These are phyloP conservation scores for Coemansia umbellata DNA, from an alignment of 192 early-diverging fungal species.

Conservation along the genomic window DNA sequence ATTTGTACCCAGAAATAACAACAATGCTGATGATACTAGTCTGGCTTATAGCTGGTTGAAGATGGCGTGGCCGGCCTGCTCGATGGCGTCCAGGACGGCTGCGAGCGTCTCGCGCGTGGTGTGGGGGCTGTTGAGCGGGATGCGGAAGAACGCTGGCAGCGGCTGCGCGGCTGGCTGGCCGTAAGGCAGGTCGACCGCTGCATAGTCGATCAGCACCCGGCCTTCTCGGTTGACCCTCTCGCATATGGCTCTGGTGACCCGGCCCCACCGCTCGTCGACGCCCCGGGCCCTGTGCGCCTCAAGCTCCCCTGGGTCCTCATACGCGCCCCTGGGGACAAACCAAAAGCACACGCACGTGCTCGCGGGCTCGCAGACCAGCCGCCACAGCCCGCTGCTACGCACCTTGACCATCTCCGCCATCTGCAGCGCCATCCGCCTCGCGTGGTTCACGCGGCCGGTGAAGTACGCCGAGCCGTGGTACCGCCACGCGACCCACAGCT, in stretches of 20 bases:
- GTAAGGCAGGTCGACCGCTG: slow-evolving; percentile 26
- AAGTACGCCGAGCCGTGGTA: slow-evolving; percentile 67
- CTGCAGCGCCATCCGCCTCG: slow-evolving; percentile 51
- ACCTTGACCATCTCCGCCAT: slow-evolving; percentile 43
- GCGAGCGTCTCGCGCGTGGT: slow-evolving; percentile 52
- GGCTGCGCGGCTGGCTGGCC: background rate
- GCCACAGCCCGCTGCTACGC: slow-evolving; percentile 39
- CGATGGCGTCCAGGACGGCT: slow-evolving; percentile 55
- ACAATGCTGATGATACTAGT: too few species aligned
- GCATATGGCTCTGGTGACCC: slow-evolving; percentile 32
- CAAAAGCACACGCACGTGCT: slow-evolving; percentile 66
- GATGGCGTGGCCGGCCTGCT: slow-evolving; percentile 27
- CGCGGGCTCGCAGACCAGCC: slow-evolving; percentile 36
- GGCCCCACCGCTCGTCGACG: slow-evolving; percentile 14
- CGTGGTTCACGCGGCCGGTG: slow-evolving; percentile 53
- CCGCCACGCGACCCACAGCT: slow-evolving; percentile 76
- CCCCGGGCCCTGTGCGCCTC: background rate
- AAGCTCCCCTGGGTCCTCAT: background rate
- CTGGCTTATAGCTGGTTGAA: too few species aligned
- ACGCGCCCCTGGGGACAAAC: slow-evolving; percentile 54
- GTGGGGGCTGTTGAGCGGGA: slow-evolving; percentile 64
- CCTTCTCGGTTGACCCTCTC: slow-evolving; percentile 49
- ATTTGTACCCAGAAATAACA: background rate
- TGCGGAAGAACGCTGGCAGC: slow-evolving; percentile 65
- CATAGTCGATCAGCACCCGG: slow-evolving; percentile 69